These are phyloP conservation scores for Ascochyta viciae-villosae DNA, from an alignment of 2,329 filamentous ascomycete genomes.

Conservation along the genomic window DNA sequence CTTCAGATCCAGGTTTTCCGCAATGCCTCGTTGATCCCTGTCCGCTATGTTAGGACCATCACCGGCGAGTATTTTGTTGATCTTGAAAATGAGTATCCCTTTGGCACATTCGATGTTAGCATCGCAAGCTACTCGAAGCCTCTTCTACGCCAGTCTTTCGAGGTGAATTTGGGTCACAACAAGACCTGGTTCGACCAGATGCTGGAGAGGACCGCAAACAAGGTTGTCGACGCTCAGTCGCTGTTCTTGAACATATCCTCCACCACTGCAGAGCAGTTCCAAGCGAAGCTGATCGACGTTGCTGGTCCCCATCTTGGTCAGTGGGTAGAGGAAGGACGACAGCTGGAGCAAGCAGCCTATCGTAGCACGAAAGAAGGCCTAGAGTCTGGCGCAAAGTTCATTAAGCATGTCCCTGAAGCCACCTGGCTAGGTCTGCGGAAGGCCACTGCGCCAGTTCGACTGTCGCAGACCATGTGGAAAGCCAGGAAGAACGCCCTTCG, in stretches of 20 bases:
- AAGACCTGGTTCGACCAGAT: constrained; percentile 37
- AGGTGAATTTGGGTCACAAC: constrained; percentile 43
- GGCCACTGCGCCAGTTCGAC: constrained; percentile 36
- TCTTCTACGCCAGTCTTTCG: constrained; percentile 42
- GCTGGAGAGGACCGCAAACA: constrained; percentile 26
- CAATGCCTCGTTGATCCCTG: constrained; percentile 52
- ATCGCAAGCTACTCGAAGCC: constrained; percentile 51
- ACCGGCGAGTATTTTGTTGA: constrained; percentile 62
- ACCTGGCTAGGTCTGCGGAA: constrained; percentile 33
- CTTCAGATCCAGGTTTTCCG: constrained; percentile 59
- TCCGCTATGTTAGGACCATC: constrained; percentile 57
- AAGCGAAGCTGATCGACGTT: constrained; percentile 2
- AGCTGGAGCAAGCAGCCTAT: constrained; percentile 7
- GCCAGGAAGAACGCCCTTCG: constrained; percentile 42
- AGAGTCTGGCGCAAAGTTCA: constrained; percentile 10
- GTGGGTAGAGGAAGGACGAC: constrained; percentile 7
- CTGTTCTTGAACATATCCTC: constrained; percentile 32
- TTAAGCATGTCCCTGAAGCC: constrained; percentile 28
- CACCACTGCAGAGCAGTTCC: constrained; percentile 21
- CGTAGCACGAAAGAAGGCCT: constrained; percentile 17
- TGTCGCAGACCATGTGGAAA: constrained; percentile 34
- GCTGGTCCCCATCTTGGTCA: neutral
- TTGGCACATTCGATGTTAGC: constrained; percentile 58
- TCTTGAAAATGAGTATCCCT: constrained; percentile 58
- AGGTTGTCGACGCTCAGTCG: constrained; percentile 29